A percentile compares a stretch with the other conserved stretches of the same genome.
These are phyloP conservation scores for Claviceps africana DNA, from an alignment of 2,329 filamentous ascomycete genomes.

Conservation along the genomic window DNA sequence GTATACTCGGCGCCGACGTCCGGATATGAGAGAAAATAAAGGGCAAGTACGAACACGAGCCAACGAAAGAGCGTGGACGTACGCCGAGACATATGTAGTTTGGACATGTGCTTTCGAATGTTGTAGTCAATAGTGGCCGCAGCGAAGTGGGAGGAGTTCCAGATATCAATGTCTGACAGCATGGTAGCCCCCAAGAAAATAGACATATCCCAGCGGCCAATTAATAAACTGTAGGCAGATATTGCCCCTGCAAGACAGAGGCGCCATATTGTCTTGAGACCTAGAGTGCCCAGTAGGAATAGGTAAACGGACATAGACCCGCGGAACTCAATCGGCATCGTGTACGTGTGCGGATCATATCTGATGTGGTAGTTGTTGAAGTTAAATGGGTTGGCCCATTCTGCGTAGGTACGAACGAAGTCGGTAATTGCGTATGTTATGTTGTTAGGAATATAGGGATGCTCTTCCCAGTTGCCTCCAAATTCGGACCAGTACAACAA, in stretches of 20 bases:
- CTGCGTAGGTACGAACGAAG: slow-evolving; percentile 22
- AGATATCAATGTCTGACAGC: slow-evolving; percentile 23
- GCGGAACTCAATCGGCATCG: slow-evolving; percentile 27
- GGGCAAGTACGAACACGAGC: slow-evolving; percentile 16
- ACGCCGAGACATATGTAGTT: neutral
- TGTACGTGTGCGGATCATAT: slow-evolving; percentile 28
- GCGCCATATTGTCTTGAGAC: slow-evolving; percentile 21
- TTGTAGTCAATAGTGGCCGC: neutral
- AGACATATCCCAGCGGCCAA: slow-evolving; percentile 27
- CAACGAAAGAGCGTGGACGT: slow-evolving; percentile 11
- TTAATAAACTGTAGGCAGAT: slow-evolving; percentile 18
- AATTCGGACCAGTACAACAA: slow-evolving; percentile 22
- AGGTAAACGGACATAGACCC: slow-evolving; percentile 27
- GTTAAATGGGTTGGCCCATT: slow-evolving; percentile 29
- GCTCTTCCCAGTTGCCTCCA: slow-evolving; percentile 28
- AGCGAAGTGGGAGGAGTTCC: neutral
- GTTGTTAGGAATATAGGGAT: slow-evolving; percentile 25
- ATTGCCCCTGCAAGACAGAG: slow-evolving; percentile 16
- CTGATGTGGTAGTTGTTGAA: slow-evolving; percentile 25
- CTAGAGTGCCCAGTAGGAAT: slow-evolving; percentile 24
- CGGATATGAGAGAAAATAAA: slow-evolving; percentile 26
- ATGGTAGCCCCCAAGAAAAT: slow-evolving; percentile 24
- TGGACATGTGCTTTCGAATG: neutral
- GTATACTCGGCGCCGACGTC: slow-evolving; percentile 25
- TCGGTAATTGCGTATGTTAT: slow-evolving; percentile 23